Conservation (phyloP, 495 filamentous ascomycete species). For the Penicillium silybi region DNA sequence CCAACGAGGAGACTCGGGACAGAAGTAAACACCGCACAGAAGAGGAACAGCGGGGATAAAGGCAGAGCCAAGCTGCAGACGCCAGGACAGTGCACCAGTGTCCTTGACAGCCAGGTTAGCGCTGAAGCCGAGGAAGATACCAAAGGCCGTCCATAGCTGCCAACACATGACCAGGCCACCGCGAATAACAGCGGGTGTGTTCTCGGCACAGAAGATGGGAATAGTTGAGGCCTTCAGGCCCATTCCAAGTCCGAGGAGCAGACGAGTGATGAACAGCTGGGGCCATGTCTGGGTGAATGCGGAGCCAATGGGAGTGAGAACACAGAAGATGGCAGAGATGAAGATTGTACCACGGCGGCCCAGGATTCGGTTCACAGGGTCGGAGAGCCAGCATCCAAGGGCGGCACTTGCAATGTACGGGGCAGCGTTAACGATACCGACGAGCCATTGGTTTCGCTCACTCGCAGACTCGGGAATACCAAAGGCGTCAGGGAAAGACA, state of each 20-base stretch:
- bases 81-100: conserved; percentile 54
- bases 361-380: conserved; percentile 51
- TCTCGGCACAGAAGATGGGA: conserved; percentile 62
- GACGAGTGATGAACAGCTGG: conserved; percentile 54
- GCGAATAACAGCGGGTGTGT: conserved; percentile 55
- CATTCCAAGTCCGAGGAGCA: conserved; percentile 65
- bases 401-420: conserved; percentile 37
- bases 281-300: conserved; percentile 55
- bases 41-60: conserved; percentile 71
- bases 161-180: conserved; percentile 63
- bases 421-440: conserved; percentile 58
- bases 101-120: conserved; percentile 59
- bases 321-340: conserved; percentile 56
- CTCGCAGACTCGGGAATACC: conserved; percentile 43
- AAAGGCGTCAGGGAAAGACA: conserved; percentile 57
- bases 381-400: conserved; percentile 57
- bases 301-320: conserved; percentile 54
- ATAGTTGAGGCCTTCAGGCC: conserved; percentile 58
- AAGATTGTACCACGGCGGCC: conserved; percentile 61
- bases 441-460: conserved; percentile 52
- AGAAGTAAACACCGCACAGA: conserved; percentile 58
- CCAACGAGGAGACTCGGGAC: conserved; percentile 69
- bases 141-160: conserved; percentile 55
- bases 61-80: conserved; percentile 60
- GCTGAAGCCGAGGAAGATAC: conserved; percentile 57